A percentile compares a stretch with the other conserved stretches of the same genome.
These are phyloP conservation scores for Trypanosoma rangeli DNA, from an alignment of 208 protist species.

Conservation along the genomic window DNA sequence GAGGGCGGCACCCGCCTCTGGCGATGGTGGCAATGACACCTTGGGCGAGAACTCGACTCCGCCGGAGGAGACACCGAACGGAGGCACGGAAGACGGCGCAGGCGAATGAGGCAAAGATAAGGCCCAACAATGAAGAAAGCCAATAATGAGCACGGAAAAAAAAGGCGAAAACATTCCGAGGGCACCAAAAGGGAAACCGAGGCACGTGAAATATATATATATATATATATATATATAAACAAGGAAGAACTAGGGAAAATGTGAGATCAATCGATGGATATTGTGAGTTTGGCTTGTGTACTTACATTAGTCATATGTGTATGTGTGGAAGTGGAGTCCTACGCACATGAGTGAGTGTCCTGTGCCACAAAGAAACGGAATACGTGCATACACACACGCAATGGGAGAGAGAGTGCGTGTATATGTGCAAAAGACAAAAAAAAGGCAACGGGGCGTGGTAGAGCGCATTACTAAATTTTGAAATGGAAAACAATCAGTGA, in stretches of 20 bases:
- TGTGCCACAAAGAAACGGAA: no score
- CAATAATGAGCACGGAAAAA: not conserved
- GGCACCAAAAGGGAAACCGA: not conserved
- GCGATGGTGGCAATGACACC: not conserved
- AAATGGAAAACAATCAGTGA: no score
- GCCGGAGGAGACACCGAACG: not conserved
- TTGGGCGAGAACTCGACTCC: not conserved
- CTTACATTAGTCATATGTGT: no score
- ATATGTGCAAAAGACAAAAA: no score
- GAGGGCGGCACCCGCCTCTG: not conserved
- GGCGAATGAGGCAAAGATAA: not conserved
- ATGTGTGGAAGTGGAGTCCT: no score
- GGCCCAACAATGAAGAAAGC: conserved; percentile 3
- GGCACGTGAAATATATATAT: not conserved
- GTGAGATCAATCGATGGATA: not conserved
- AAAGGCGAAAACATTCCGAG: not conserved
- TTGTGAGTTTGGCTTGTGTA: not conserved
- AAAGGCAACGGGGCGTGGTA: no score
- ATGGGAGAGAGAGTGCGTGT: no score
- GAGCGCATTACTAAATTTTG: no score
- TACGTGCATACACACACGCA: no score
- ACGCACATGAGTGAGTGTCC: no score
- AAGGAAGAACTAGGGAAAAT: not conserved
- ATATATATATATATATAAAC: conserved; percentile 12
- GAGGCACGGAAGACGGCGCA: not conserved